A percentile compares a stretch with the other conserved stretches of the same genome.
Conservation (phyloP, 2,329 filamentous ascomycete genomes). For the Penicillium sp. region DNA sequence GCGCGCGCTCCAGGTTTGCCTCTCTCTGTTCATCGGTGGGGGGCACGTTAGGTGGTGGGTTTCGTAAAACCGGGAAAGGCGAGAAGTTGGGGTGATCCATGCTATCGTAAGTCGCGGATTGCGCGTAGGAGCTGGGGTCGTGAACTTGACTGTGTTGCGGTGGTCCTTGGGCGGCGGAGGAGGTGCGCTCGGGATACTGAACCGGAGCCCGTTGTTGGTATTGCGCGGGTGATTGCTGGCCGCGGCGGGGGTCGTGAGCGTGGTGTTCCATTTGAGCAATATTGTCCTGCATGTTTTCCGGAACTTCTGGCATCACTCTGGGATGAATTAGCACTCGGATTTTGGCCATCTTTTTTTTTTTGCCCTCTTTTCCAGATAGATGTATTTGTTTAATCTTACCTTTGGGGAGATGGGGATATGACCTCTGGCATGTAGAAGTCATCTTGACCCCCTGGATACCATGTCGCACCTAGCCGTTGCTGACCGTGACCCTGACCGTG, state of each 20-base stretch:
- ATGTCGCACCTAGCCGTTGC: slow-evolving; percentile 58
- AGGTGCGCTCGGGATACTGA: slow-evolving; percentile 39
- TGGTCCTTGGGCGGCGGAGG: slow-evolving; percentile 36
- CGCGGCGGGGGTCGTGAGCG: slow-evolving; percentile 54
- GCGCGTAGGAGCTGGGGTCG: slow-evolving; percentile 49
- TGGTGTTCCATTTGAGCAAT: slow-evolving; percentile 87
- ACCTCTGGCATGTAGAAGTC: slow-evolving; percentile 70
- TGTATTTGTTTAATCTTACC: slow-evolving; percentile 44
- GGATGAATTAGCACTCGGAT: slow-evolving; percentile 25
- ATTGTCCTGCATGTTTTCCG: slow-evolving; percentile 94
- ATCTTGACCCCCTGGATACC: slow-evolving; percentile 66
- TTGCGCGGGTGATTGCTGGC: slow-evolving; percentile 30
- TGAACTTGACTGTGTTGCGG: slow-evolving; percentile 29
- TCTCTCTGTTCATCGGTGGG: slow-evolving; percentile 94
- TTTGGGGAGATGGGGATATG: slow-evolving; percentile 68
- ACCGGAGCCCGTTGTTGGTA: slow-evolving; percentile 28
- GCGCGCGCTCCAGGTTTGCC: slow-evolving; percentile 79
- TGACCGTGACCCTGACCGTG: slow-evolving; percentile 43
- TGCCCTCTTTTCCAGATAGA: too few species aligned
- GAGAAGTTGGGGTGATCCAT: slow-evolving; percentile 75
- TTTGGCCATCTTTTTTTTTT: slow-evolving; percentile 18
- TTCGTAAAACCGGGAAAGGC: slow-evolving; percentile 80
- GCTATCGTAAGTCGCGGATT: slow-evolving; percentile 50
- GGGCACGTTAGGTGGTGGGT: slow-evolving; percentile 80
- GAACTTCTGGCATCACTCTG: slow-evolving; percentile 92